Base-by-base conservation (phyloP, 345 rosid genomes). In the Populus ilicifolia region DNA sequence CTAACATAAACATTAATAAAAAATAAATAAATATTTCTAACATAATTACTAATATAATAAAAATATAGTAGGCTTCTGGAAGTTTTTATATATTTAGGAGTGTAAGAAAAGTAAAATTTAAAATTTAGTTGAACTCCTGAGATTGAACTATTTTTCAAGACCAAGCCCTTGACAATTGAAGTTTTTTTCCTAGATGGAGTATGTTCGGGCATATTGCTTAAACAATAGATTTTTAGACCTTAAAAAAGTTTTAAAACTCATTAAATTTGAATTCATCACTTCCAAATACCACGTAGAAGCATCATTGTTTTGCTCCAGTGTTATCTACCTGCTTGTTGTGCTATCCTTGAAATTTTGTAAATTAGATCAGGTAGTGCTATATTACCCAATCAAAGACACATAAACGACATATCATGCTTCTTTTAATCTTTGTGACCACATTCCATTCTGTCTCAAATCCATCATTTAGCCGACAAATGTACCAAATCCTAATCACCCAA, bases 381-480 rank as follows among this genome's bases (percentile, higher is more conserved):
- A 70, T 70, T 56, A 72, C 75, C 67, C 36, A 8, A 39, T 38
- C 38, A 39, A 36, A 50, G 25, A 11, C 30, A 21, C 43, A 21
- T 27, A 13, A 25, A 13, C 17, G 30, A 12, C 69, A 27, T 14
- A 5, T n/a, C 6, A 35, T 18, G 9, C 23, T 10, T 44, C 11
- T 69, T 41, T 33, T 35, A 3, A 30, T 66, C 30, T 23, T n/a
- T 14, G 76, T 68, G 76, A 8, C 44, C 70, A 27, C n/a, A 5
- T 6, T 25, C 13, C 11, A 52, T 44, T 11, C 67, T 73, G 75
- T 30, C 20, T 12, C 50, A 61, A 23, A 56, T 36, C 30, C 69
- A 59, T 23, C 3, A 23, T 61, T 65, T 27, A 71, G 27, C 76
- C 50, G 76, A 73, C 76, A 73, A 8, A 23, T 62, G 76, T 41